Percentiles rank a stretch among this genome's conserved stretches.
phyloP scores from a whole-genome alignment of 176 grass and related monocot species.

The Triticum dicoccoides region DNA sequence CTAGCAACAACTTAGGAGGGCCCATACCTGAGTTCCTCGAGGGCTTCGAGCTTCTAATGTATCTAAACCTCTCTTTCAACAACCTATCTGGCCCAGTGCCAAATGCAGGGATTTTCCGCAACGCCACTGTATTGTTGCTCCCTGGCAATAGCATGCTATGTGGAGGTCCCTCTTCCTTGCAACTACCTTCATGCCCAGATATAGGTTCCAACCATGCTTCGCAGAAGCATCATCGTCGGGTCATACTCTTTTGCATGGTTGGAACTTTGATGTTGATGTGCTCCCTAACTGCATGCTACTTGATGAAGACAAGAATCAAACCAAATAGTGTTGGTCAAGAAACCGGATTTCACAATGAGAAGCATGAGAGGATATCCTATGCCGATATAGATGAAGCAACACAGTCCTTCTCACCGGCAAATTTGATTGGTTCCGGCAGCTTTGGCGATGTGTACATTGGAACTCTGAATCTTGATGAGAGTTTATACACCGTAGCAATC shows the following conservation, averaged over 20 bases:
- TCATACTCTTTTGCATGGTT: constrained; percentile 1
- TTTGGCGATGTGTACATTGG: constrained; percentile 16
- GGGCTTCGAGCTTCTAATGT: not conserved
- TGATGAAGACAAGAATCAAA: not conserved
- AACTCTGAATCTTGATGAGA: not conserved
- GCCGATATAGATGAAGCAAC: constrained; percentile 6
- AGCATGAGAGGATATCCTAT: constrained; percentile 22
- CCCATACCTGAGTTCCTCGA: constrained; percentile 19
- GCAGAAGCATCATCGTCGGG: not conserved
- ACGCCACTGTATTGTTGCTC: not conserved
- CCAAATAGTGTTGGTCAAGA: not conserved
- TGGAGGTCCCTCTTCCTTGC: constrained; percentile 2
- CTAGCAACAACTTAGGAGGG: not conserved
- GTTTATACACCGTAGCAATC: not conserved
- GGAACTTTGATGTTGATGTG: not conserved
- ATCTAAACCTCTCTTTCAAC: constrained; percentile 39
- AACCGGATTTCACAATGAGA: not conserved
- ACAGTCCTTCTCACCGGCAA: not conserved
- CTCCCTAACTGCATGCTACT: not conserved
- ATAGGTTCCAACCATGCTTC: not conserved
- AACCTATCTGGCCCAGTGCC: constrained; percentile 20
- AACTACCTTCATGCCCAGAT: constrained; percentile 4
- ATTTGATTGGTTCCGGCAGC: not conserved
- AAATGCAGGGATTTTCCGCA: constrained; percentile 10
- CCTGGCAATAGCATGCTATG: constrained; percentile 23